Evolutionary conservation across 345 rosid species (phyloP), one percentile per base, ranked within the genome.

Genomic region (Noccaea caerulescens): DNA sequence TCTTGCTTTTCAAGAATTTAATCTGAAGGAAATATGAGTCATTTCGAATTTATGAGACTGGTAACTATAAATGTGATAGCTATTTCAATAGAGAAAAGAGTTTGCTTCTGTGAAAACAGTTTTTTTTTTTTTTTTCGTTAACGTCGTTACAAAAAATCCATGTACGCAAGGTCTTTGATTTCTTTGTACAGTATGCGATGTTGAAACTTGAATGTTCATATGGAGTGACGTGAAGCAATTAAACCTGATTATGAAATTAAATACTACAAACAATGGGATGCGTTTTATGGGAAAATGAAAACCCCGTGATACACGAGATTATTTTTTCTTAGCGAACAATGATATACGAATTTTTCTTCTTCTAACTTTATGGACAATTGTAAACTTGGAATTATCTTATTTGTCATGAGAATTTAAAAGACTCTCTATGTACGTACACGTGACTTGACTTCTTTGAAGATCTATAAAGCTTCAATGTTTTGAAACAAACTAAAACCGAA

Each of bases 371-470:
- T 27, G 61, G 3, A 13, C 41, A 25, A 30, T 66, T 59, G 14
- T 52, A 9, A 23, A 54, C 8, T 67, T 67, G 71, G 53, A 42
- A 14, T 20, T 63, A 47, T 63, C 30, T 46, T 20, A 63, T 30
- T 44, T 47, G 46, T 50, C 23, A 64, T 37, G 20, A 49, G 14
- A 11, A 36, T 16, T 11, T 10, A 1, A 10, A 54, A 43, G 42
- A 2, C 53, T 54, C 12, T 7, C 1, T n/a, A 4, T 16, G n/a
- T 52, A 50, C 34, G 58, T 51, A 56, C 64, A 18, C 25, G 33
- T 60, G 75, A 59, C 74, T 49, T 59, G 67, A 50, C 75, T 70
- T 70, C 13, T 60, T 27, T 18, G 14, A 14, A 33, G 41, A 47
- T 27, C 38, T 13, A 47, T 38, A 25, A 49, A 49, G 12, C 32